phyloP scores from a whole-genome alignment of 768 basidiomycete genomes.

The Chlorophyllum brunneum region DNA sequence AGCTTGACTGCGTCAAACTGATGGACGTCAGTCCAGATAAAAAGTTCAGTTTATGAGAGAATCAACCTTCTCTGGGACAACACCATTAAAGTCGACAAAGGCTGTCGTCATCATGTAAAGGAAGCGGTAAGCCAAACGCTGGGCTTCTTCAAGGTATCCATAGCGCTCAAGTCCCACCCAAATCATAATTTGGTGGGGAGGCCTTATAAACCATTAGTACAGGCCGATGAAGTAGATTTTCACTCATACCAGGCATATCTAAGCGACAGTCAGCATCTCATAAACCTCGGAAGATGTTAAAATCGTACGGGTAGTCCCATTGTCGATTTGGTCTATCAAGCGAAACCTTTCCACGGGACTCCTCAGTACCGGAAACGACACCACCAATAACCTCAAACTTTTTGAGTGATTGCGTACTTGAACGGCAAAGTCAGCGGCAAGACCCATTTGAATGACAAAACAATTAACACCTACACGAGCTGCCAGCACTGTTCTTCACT shows the following conservation, averaged over 20 bases:
- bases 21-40: slow-evolving; percentile 8
- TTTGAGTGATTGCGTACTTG: slow-evolving; percentile 77
- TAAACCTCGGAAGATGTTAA: slow-evolving; percentile 5
- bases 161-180: slow-evolving; percentile 98
- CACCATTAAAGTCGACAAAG: slow-evolving; percentile 96
- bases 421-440: slow-evolving; percentile 16
- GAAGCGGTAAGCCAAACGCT: slow-evolving; percentile 91
- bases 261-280: slow-evolving; percentile 15
- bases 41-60: neutral
- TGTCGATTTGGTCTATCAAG: slow-evolving; percentile 96
- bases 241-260: slow-evolving; percentile 65
- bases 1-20: slow-evolving; percentile 95
- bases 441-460: slow-evolving; percentile 1
- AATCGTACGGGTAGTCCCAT: slow-evolving; percentile 92
- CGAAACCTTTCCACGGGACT: slow-evolving; percentile 93
- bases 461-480: slow-evolving; percentile 69
- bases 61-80: slow-evolving; percentile 93
- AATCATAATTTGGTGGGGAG: slow-evolving; percentile 97
- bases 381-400: slow-evolving; percentile 98
- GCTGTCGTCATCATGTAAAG: slow-evolving; percentile 99
- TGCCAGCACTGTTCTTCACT: slow-evolving; percentile 94
- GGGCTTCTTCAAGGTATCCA: slow-evolving; percentile 90
- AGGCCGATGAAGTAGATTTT: neutral
- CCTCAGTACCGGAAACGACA: slow-evolving; percentile 93
- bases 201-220: slow-evolving; percentile 39